A percentile compares a stretch with the other conserved stretches of the same genome.
phyloP scores from a whole-genome alignment of 2,329 filamentous ascomycete genomes.

The Exophiala dermatitidis region DNA sequence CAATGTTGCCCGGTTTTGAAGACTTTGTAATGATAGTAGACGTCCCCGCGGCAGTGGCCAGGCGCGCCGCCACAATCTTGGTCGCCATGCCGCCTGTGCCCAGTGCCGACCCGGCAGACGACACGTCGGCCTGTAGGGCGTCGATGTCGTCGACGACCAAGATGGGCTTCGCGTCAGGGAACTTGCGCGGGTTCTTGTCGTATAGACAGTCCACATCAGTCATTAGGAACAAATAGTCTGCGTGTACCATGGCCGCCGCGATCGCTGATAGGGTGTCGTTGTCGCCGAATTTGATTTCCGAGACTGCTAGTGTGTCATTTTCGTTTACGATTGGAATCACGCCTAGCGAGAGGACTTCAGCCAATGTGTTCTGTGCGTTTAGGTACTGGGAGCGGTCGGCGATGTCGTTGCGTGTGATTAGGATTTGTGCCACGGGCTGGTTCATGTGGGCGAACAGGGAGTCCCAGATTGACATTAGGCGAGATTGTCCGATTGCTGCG shows the following conservation, averaged over 20 bases:
- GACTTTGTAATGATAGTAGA: conserved; percentile 93
- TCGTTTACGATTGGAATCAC: conserved; percentile 98
- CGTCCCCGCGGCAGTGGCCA: conserved; percentile 89
- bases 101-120: conserved; percentile 75
- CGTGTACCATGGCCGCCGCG: conserved; percentile 93
- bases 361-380: conserved; percentile 93
- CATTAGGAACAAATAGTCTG: conserved; percentile 95
- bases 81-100: conserved; percentile 97
- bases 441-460: conserved; percentile 78
- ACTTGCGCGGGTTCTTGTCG: conserved; percentile 82
- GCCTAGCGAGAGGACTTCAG: conserved; percentile 83
- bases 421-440: conserved; percentile 88
- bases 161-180: conserved; percentile 81
- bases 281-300: conserved; percentile 98
- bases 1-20: conserved; percentile 86
- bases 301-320: conserved; percentile 92
- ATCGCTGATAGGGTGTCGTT: conserved; percentile 97
- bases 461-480: conserved; percentile 93
- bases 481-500: conserved; percentile 91
- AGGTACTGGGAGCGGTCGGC: conserved; percentile 89
- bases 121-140: conserved; percentile 78
- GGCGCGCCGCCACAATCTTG: conserved; percentile 86
- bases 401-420: conserved; percentile 92
- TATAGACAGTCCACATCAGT: conserved; percentile 98
- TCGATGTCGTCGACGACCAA: conserved; percentile 87